Evolutionary conservation across 2,329 filamentous ascomycete genomes (phyloP).

Genomic region (Emericellopsis cladophorae): DNA sequence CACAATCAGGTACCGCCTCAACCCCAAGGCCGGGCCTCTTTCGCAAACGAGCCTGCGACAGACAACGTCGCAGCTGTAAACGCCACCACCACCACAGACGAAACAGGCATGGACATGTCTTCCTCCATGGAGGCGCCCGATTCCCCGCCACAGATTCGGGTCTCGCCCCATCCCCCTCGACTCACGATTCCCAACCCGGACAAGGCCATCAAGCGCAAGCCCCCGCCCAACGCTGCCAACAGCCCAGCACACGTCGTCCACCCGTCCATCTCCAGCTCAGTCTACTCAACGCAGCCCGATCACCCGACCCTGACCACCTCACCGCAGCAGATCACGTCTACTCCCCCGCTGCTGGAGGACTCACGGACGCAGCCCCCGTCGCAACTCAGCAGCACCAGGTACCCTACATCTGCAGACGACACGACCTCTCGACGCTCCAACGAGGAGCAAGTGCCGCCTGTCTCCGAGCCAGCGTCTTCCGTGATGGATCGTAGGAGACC

Average conservation of each 20-base stretch:
- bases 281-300: slow-evolving; percentile 18
- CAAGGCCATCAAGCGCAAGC: slow-evolving; percentile 33
- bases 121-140: too few relatives aligned
- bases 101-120: too few relatives aligned
- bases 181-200: slow-evolving; percentile 12
- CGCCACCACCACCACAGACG: slow-evolving; percentile 3
- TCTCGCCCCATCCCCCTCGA: slow-evolving; percentile 5
- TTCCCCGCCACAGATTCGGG: too few relatives aligned
- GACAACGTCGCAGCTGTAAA: slow-evolving; percentile 7
- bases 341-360: slow-evolving; percentile 11
- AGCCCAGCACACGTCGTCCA: slow-evolving; percentile 14
- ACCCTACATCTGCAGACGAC: slow-evolving; percentile 30
- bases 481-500: slow-evolving; percentile 20
- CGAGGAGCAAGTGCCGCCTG: slow-evolving; percentile 11
- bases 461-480: slow-evolving; percentile 10
- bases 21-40: slow-evolving; percentile 3
- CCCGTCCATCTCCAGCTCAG: slow-evolving; percentile 18
- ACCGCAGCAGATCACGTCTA: slow-evolving; percentile 10
- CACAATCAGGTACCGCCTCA: slow-evolving; percentile 12
- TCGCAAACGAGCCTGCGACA: slow-evolving; percentile 4
- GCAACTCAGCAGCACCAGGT: slow-evolving; percentile 53
- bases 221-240: slow-evolving; percentile 17
- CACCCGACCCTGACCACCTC: slow-evolving; percentile 5
- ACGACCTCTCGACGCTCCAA: slow-evolving; percentile 12
- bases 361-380: slow-evolving; percentile 40